A percentile compares a stretch with the other conserved stretches of the same genome.
Evolutionary conservation across 2,329 filamentous ascomycete genomes (phyloP).

Genomic region (Penicillium sp.): DNA sequence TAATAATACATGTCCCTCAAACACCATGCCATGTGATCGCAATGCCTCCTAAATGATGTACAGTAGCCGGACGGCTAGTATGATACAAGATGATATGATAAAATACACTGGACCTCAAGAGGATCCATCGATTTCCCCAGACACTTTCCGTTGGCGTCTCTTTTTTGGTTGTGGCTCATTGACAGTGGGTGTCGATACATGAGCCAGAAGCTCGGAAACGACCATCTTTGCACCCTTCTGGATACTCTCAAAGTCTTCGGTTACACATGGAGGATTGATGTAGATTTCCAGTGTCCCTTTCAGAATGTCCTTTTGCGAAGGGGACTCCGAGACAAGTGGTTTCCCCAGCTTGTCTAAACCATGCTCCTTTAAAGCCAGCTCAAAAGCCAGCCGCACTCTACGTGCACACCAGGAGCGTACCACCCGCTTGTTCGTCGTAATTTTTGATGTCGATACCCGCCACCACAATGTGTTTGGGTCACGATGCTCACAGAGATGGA

Average conservation of each 20-base stretch:
- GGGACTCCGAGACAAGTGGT: slow-evolving; percentile 4
- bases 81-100: slow-evolving; percentile 8
- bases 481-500: slow-evolving; percentile 37
- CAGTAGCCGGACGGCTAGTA: slow-evolving; percentile 6
- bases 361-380: slow-evolving; percentile 42
- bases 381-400: slow-evolving; percentile 46
- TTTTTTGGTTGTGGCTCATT: not conserved
- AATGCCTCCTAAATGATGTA: slow-evolving; percentile 1
- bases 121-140: not conserved
- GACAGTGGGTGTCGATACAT: slow-evolving; percentile 3
- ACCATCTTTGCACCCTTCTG: slow-evolving; percentile 20
- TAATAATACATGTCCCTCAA: not conserved
- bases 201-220: slow-evolving; percentile 9
- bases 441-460: slow-evolving; percentile 35
- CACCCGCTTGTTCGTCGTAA: slow-evolving; percentile 38
- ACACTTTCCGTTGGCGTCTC: not conserved
- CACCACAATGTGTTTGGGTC: slow-evolving; percentile 49
- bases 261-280: slow-evolving; percentile 16
- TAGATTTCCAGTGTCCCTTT: slow-evolving; percentile 39
- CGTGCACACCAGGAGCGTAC: slow-evolving; percentile 48
- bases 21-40: slow-evolving; percentile 3
- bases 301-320: slow-evolving; percentile 20
- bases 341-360: slow-evolving; percentile 43
- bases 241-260: slow-evolving; percentile 23
- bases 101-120: slow-evolving; percentile 2